Base-by-base conservation (phyloP, 257 asterid genomes). In the Petunia secreta region DNA sequence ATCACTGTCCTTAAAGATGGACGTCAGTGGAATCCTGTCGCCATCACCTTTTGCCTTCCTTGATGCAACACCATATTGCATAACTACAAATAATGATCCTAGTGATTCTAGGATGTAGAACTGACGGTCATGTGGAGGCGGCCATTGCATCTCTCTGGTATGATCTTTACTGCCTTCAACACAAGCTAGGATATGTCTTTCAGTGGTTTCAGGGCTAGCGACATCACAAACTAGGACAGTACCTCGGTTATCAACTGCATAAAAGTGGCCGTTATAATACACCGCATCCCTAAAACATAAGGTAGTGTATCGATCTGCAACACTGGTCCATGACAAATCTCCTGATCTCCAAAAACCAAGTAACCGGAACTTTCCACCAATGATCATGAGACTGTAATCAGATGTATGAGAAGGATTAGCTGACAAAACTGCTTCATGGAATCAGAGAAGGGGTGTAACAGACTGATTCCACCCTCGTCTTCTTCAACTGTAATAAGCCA, bases 21-120 rank as follows among this genome's bases (percentile, higher is more conserved):
- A 4, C 10, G 63, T 58, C 37, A 58, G 8, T 41, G 75, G 54
- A 43, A 67, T 8, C 53, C 74, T 65, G 43, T 68, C 58, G 4
- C 10, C 2, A 4, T 44, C 76, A 16, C 44, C 16, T 46, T 44
- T 9, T 55, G 44, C 58, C 0, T 25, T n/a, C 58, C 38, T 44
- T 44, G 44, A 4, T 13, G 39, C 52, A n/a, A 44, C 76, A 68
- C 55, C 55, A 68, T 68, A 8, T 68, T 43, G 58, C 13, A n/a
- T n/a, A 68, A 68, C 40, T 44, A 16, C 76, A 68, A 44, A 71
- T 71, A 71, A 71, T 71, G 43, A 71, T 71, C 77, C 77, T 71
- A 25, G 41, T 71, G 77, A 71, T 48, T 71, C 77, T 46, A 71
- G 76, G 76, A 44, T 68, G 76, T 44, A 68, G 16, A 9, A 68